A percentile compares a stretch with the other conserved stretches of the same genome.
Conservation (phyloP, 768 basidiomycete genomes). For the Tricholoma sp. region DNA sequence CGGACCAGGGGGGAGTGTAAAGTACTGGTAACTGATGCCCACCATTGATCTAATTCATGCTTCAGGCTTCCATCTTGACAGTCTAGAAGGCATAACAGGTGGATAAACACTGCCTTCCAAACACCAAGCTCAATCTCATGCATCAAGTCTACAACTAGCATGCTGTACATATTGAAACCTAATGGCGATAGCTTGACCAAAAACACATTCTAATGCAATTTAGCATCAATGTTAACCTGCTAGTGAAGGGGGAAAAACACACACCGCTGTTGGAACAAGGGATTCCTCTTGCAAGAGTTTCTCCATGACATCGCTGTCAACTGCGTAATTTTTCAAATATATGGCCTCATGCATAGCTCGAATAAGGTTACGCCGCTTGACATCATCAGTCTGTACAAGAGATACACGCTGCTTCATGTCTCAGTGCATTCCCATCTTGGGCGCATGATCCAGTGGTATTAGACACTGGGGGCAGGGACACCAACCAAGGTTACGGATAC, state of each 20-base stretch:
- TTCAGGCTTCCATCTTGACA: conserved; percentile 8
- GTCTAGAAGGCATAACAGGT: conserved; percentile 29
- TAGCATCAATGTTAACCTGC: neutral
- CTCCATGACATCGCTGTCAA: conserved; percentile 12
- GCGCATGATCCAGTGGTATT: no score
- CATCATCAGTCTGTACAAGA: no score
- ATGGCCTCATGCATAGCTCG: no score
- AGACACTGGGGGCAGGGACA: no score
- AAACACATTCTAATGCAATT: neutral
- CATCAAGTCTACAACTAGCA: conserved; percentile 29
- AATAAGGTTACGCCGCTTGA: no score
- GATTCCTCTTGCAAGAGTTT: neutral
- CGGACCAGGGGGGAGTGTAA: no score
- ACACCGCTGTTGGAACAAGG: neutral
- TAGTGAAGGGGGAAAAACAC: neutral
- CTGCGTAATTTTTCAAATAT: conserved; percentile 19
- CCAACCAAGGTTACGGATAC: no score
- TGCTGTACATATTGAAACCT: conserved; percentile 20
- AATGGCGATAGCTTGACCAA: neutral
- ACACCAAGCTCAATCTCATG: conserved; percentile 35
- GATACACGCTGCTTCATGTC: no score
- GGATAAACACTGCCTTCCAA: conserved; percentile 22
- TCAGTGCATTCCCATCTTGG: no score
- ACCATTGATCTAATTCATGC: conserved; percentile 19
- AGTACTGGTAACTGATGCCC: neutral